These are phyloP conservation scores for Stropharia rugosoannulata DNA, from an alignment of 768 basidiomycete species.

Conservation along the genomic window DNA sequence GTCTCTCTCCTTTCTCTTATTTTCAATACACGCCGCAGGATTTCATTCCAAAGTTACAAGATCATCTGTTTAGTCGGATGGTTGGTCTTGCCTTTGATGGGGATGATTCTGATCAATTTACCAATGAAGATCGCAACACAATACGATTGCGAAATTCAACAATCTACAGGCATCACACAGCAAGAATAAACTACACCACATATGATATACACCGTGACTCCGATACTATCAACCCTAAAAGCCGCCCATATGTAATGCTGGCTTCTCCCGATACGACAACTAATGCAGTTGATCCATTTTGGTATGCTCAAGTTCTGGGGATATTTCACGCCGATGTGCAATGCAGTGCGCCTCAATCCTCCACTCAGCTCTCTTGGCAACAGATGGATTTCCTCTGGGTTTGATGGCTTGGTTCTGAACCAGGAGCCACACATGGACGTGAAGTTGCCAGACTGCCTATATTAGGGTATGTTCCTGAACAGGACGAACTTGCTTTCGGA, in stretches of 20 bases:
- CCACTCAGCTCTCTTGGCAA: not conserved
- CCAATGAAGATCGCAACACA: not conserved
- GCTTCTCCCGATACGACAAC: not conserved
- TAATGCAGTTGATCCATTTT: conserved; percentile 10
- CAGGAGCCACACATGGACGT: not conserved
- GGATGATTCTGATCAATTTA: not conserved
- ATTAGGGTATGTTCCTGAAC: conserved; percentile 20
- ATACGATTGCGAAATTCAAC: not conserved
- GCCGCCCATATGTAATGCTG: not conserved
- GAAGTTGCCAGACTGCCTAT: conserved; percentile 6
- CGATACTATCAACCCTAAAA: not conserved
- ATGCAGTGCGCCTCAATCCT: not conserved
- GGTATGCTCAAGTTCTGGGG: conserved; percentile 17
- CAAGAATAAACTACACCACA: not conserved
- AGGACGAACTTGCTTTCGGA: conserved; percentile 22
- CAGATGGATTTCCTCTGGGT: too few relatives aligned
- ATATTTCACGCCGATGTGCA: conserved; percentile 14
- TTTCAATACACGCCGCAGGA: conserved; percentile 8
- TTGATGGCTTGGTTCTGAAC: too few relatives aligned
- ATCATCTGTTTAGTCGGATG: not conserved
- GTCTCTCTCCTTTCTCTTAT: not conserved
- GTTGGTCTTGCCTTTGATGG: not conserved
- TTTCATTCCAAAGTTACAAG: conserved; percentile 19
- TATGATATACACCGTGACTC: not conserved
- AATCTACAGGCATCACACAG: not conserved